Evolutionary conservation across 2,329 filamentous ascomycete species (phyloP).

Genomic region (Diaporthe helianthi): DNA sequence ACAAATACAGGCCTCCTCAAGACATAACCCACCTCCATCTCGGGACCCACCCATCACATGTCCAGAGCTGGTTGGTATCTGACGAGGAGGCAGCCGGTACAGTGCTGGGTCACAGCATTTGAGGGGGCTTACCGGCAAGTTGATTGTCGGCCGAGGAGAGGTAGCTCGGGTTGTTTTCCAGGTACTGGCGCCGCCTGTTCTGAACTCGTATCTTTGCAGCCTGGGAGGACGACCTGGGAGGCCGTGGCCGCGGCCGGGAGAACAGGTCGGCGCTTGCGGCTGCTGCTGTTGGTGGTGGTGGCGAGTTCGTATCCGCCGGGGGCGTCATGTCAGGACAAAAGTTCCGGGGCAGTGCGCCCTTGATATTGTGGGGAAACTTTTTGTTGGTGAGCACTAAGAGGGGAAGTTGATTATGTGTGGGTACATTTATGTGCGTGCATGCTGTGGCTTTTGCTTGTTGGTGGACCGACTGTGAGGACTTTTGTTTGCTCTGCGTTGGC

Average conservation of each 20-base stretch:
- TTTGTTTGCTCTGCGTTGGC: background rate
- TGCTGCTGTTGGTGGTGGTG: background rate
- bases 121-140: constrained; percentile 53
- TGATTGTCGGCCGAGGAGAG: constrained; percentile 65
- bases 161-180: constrained; percentile 76
- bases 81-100: too few species aligned
- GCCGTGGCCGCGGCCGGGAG: constrained; percentile 52
- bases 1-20: background rate
- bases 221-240: constrained; percentile 50
- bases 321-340: constrained; percentile 1
- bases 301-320: background rate
- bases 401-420: background rate
- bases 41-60: background rate
- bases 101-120: background rate
- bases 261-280: constrained; percentile 36
- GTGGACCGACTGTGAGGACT: too few species aligned
- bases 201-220: constrained; percentile 63
- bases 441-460: background rate
- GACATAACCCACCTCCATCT: too few species aligned
- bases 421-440: too few species aligned
- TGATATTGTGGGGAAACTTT: background rate
- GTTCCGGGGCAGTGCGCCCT: background rate
- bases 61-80: background rate
- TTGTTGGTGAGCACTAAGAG: too few species aligned
- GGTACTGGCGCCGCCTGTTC: constrained; percentile 80